Conservation (phyloP, 306 rosid species). For the Delonix regia region DNA sequence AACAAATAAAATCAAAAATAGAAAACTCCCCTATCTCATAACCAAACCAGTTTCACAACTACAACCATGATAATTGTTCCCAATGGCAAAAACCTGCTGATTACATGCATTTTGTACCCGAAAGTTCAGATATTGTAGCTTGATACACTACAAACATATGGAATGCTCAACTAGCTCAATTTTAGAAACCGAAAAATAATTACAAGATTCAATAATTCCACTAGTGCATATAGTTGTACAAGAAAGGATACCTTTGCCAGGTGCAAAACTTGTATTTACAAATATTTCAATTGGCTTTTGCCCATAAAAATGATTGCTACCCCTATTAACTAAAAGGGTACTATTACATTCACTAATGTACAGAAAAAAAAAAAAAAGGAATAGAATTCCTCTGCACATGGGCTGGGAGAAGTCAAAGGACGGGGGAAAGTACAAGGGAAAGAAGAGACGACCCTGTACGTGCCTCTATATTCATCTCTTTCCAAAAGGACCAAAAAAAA, state of each 20-base stretch:
- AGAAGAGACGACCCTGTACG: conserved; percentile 80
- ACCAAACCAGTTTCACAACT: conserved; percentile 5
- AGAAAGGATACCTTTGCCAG: conserved; percentile 38
- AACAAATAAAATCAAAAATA: neutral
- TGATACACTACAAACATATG: conserved; percentile 23
- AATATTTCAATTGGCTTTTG: conserved; percentile 57
- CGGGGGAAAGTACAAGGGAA: conserved; percentile 33
- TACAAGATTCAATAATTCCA: conserved; percentile 41
- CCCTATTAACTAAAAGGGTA: conserved; percentile 51
- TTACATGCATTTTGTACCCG: neutral
- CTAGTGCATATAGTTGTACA: conserved; percentile 38
- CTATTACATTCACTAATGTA: conserved; percentile 68
- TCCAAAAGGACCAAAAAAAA: conserved; percentile 8
- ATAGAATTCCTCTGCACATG: conserved; percentile 48
- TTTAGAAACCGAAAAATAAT: conserved; percentile 38
- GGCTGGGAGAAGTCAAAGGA: conserved; percentile 36
- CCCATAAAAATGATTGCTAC: conserved; percentile 64
- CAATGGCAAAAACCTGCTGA: conserved; percentile 21
- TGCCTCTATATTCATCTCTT: conserved; percentile 63
- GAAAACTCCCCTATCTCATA: neutral
- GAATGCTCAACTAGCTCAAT: conserved; percentile 35
- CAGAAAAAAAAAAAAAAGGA: conserved; percentile 41
- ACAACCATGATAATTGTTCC: conserved; percentile 5
- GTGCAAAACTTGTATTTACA: conserved; percentile 69
- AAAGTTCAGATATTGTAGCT: neutral